Conservation (phyloP, 345 rosid genomes). For the Odontarrhena argentea region DNA sequence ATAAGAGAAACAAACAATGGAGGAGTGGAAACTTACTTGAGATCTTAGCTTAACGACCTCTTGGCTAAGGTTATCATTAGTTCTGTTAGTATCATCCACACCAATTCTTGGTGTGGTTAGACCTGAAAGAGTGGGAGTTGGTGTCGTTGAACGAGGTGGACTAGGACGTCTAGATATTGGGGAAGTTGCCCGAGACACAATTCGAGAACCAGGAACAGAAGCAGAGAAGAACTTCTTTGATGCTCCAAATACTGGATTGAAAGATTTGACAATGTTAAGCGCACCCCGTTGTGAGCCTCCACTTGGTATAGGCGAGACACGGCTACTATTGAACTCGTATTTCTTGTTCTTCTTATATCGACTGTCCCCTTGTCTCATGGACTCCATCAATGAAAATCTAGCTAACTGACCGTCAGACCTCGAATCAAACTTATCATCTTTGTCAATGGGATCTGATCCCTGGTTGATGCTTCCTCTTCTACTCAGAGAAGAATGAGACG, state of each 20-base stretch:
- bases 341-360: constrained; percentile 81
- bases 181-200: constrained; percentile 97
- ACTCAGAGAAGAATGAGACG: constrained; percentile 68
- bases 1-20: constrained; percentile 3
- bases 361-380: constrained; percentile 74
- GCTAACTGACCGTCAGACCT: constrained; percentile 79
- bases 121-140: constrained; percentile 92
- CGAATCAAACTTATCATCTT: constrained; percentile 81
- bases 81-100: constrained; percentile 74
- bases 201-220: constrained; percentile 99
- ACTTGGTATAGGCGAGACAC: constrained; percentile 93
- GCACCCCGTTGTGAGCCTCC: constrained; percentile 90
- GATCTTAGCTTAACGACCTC: constrained; percentile 86
- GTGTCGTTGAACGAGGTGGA: constrained; percentile 98
- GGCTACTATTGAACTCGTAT: constrained; percentile 88
- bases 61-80: constrained; percentile 79
- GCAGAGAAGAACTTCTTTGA: constrained; percentile 98
- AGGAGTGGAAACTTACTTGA: constrained; percentile 55
- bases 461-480: constrained; percentile 80
- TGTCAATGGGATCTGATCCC: constrained; percentile 59
- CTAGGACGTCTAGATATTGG: constrained; percentile 93
- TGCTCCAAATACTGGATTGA: constrained; percentile 86
- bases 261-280: constrained; percentile 72
- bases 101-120: constrained; percentile 76
- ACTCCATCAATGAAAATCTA: constrained; percentile 84